Percentiles rank a stretch among this genome's conserved stretches.
phyloP scores from a whole-genome alignment of 495 filamentous ascomycete genomes.

The Penicillium atrosanguineum region DNA sequence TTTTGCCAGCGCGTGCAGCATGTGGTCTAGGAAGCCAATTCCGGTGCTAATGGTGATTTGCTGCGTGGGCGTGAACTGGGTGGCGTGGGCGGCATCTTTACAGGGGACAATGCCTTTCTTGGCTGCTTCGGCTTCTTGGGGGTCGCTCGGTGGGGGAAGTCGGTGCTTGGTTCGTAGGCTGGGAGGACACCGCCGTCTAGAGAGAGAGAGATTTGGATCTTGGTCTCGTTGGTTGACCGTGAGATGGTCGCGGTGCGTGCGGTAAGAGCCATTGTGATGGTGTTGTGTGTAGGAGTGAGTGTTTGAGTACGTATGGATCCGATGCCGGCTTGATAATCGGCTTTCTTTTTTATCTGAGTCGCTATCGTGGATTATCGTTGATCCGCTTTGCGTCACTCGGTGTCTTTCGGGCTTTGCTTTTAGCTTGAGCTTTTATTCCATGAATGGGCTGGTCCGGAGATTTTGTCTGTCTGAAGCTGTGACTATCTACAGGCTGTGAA shows the following conservation, averaged over 20 bases:
- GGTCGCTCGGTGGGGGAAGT: slow-evolving; percentile 39
- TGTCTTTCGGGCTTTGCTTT: slow-evolving; percentile 8
- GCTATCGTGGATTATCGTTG: slow-evolving; percentile 26
- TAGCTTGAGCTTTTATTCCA: neutral
- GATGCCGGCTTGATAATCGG: slow-evolving; percentile 13
- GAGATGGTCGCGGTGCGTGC: slow-evolving; percentile 70
- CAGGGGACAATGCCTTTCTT: slow-evolving; percentile 81
- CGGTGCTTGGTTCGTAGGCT: slow-evolving; percentile 52
- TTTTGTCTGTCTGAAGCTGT: neutral
- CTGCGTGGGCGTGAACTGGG: slow-evolving; percentile 76
- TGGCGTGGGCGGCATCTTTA: slow-evolving; percentile 75
- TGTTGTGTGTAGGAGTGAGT: slow-evolving; percentile 15
- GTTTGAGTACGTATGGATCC: neutral
- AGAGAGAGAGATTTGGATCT: slow-evolving; percentile 86
- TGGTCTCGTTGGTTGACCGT: slow-evolving; percentile 94
- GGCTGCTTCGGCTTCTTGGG: slow-evolving; percentile 39
- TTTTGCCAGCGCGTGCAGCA: slow-evolving; percentile 95
- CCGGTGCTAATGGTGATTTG: slow-evolving; percentile 85
- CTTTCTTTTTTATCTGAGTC: slow-evolving; percentile 21
- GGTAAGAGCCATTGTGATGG: slow-evolving; percentile 24
- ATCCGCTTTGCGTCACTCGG: slow-evolving; percentile 17
- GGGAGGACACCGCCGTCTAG: slow-evolving; percentile 82
- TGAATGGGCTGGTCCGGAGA: slow-evolving; percentile 24
- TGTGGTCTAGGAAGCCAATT: slow-evolving; percentile 98
- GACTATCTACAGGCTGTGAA: neutral